phyloP scores from a whole-genome alignment of 1,284 basidiomycete genomes.

The Fistulina hepatica region DNA sequence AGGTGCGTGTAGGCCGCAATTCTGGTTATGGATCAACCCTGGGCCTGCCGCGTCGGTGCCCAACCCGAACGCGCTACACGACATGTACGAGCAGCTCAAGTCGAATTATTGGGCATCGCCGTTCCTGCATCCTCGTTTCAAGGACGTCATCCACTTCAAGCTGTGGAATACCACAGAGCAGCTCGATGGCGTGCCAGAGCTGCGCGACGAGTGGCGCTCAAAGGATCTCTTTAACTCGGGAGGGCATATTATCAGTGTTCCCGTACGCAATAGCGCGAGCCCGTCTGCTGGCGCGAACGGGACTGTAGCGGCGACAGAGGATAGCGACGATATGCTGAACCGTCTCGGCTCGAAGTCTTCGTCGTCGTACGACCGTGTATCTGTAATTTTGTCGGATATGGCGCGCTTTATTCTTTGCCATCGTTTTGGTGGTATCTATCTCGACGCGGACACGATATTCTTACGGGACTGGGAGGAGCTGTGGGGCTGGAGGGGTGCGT shows the following conservation, averaged over 20 bases:
- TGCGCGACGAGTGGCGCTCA: constrained; percentile 66
- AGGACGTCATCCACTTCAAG: constrained; percentile 73
- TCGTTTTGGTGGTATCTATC: constrained; percentile 77
- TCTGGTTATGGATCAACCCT: constrained; percentile 86
- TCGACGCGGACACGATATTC: constrained; percentile 81
- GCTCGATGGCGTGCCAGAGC: constrained; percentile 68
- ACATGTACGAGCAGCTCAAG: constrained; percentile 59
- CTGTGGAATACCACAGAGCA: constrained; percentile 89
- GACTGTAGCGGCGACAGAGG: constrained; percentile 19
- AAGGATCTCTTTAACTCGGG: constrained; percentile 67
- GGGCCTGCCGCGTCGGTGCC: constrained; percentile 63
- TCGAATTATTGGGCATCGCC: constrained; percentile 79
- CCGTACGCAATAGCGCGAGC: constrained; percentile 22
- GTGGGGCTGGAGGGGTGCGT: constrained; percentile 81
- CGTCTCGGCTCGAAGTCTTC: constrained; percentile 70
- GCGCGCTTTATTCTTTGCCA: constrained; percentile 79
- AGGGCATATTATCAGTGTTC: constrained; percentile 47
- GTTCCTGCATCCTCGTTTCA: constrained; percentile 72
- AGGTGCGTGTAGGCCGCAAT: constrained; percentile 55
- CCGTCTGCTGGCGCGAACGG: constrained; percentile 9
- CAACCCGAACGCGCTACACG: constrained; percentile 55
- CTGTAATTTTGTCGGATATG: constrained; percentile 81
- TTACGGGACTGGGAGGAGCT: constrained; percentile 88
- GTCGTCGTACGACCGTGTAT: constrained; percentile 66
- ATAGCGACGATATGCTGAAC: constrained; percentile 54